Percentiles rank a stretch among this genome's conserved stretches.
phyloP scores from a whole-genome alignment of 208 protist species.

The Perkinsela sp. region DNA sequence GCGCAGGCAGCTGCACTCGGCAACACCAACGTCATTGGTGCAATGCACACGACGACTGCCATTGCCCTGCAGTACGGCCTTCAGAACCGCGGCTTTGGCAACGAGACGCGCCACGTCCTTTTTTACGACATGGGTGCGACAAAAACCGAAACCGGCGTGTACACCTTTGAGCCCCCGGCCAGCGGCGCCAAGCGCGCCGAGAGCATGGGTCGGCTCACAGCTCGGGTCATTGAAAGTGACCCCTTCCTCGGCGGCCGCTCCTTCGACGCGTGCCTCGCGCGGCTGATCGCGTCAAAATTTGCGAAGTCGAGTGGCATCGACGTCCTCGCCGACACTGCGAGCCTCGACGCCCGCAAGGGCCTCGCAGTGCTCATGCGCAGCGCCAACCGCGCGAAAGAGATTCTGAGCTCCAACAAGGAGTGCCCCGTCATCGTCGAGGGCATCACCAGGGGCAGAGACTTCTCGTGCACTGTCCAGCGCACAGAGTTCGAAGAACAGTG shows the following conservation, averaged over 20 bases:
- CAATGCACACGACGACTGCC: conserved; percentile 13
- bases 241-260: conserved; percentile 9
- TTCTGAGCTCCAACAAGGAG: conserved; percentile 53
- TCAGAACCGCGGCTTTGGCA: conserved; percentile 5
- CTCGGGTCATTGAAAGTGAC: conserved; percentile 9
- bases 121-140: conserved; percentile 7
- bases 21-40: conserved; percentile 12
- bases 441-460: conserved; percentile 39
- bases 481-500: conserved; percentile 30
- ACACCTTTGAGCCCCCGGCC: conserved; percentile 5
- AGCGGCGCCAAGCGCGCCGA: conserved; percentile 1
- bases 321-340: conserved; percentile 4
- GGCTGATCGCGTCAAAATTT: conserved; percentile 9
- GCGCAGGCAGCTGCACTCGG: conserved; percentile 40
- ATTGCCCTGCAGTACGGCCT: conserved; percentile 8
- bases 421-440: conserved; percentile 41
- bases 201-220: conserved; percentile 5
- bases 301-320: conserved; percentile 4
- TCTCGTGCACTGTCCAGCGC: conserved; percentile 17
- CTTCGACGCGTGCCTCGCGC: conserved; percentile 14
- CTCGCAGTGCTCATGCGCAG: conserved; percentile 34
- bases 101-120: conserved; percentile 6
- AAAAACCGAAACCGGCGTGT: conserved; percentile 6
- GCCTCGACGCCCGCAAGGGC: conserved; percentile 11
- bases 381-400: conserved; percentile 40